Evolutionary conservation across 129 eudicot genomes (phyloP).

Genomic region (Tanacetum coccineum): DNA sequence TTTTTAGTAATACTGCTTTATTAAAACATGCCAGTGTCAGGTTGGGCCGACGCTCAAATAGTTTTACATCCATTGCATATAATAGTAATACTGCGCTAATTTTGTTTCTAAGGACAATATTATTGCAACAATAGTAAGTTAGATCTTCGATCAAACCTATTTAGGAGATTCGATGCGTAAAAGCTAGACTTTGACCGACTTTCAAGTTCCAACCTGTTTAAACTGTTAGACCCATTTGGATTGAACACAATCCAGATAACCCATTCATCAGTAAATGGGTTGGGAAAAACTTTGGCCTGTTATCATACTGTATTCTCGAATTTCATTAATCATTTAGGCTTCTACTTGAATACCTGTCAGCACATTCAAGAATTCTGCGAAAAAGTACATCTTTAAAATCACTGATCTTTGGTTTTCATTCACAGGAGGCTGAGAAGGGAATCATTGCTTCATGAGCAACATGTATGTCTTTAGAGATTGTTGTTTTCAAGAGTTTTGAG

Average conservation of each 20-base stretch:
- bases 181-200: neutral
- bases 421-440: neutral
- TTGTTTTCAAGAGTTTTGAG: constrained; percentile 13
- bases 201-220: neutral
- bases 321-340: neutral
- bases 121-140: too few relatives aligned
- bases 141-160: too few relatives aligned
- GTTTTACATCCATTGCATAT: too few relatives aligned
- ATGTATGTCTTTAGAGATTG: neutral
- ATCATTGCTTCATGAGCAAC: neutral
- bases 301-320: neutral
- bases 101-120: too few relatives aligned
- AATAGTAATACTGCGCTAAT: too few relatives aligned
- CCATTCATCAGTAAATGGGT: neutral
- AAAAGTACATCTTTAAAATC: neutral
- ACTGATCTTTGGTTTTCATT: neutral
- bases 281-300: too few relatives aligned
- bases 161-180: neutral
- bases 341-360: neutral
- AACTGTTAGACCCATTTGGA: neutral
- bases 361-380: neutral
- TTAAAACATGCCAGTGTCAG: too few relatives aligned
- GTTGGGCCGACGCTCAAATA: too few relatives aligned
- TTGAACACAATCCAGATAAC: neutral
- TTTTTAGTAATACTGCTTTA: too few relatives aligned